These are phyloP conservation scores for Buxus sempervirens DNA, from an alignment of 164 flowering plant species.

Conservation along the genomic window DNA sequence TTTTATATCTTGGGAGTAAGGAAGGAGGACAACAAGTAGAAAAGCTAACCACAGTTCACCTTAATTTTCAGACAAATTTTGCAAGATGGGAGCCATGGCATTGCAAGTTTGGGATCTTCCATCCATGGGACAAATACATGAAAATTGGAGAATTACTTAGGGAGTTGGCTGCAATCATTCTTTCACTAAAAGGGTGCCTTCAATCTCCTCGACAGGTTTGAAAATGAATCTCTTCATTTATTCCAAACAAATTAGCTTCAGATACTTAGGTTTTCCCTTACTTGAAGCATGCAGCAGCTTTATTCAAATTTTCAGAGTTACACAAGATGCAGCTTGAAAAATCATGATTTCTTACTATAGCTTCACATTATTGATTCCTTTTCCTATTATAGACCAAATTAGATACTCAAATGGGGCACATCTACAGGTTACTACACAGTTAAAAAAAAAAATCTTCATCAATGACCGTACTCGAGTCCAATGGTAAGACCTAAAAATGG, in stretches of 20 bases:
- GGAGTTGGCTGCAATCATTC: constrained; percentile 49
- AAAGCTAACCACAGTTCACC: background rate
- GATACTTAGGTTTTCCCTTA: background rate
- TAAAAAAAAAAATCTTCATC: too few relatives aligned
- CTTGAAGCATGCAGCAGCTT: too few relatives aligned
- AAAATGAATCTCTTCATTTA: background rate
- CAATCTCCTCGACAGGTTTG: constrained; percentile 54
- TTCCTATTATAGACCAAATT: background rate
- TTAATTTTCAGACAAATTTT: constrained; percentile 56
- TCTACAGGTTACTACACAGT: too few relatives aligned
- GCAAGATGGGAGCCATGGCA: constrained; percentile 97
- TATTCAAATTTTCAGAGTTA: too few relatives aligned
- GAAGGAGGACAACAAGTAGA: too few relatives aligned
- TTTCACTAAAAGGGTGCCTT: constrained; percentile 42
- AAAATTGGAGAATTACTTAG: constrained; percentile 55
- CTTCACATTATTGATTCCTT: background rate
- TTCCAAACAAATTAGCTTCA: background rate
- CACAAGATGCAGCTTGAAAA: too few relatives aligned
- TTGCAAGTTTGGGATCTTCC: constrained; percentile 60
- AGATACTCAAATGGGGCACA: too few relatives aligned
- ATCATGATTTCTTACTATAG: background rate
- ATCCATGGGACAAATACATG: constrained; percentile 73
- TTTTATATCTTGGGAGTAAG: too few relatives aligned
- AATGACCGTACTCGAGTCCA: too few relatives aligned
- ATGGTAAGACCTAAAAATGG: too few relatives aligned